Percentiles rank a stretch among this genome's conserved stretches.
These are phyloP conservation scores for Phycomyces nitens DNA, from an alignment of 192 early-diverging fungal species.

Conservation along the genomic window DNA sequence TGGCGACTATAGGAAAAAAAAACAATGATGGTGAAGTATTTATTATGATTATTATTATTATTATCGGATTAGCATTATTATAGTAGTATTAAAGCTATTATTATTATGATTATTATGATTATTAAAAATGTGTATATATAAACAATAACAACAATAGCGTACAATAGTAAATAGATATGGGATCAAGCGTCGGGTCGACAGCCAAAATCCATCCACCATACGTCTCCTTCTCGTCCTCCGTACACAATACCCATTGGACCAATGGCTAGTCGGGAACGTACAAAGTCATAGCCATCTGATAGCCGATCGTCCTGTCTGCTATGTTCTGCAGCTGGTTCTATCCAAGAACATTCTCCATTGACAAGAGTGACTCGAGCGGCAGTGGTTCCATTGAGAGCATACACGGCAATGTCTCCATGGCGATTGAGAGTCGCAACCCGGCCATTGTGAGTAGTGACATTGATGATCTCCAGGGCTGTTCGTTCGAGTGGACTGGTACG, in stretches of 20 bases:
- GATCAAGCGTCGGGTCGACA: not conserved
- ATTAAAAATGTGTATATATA: no score
- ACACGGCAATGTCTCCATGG: slow-evolving; percentile 30
- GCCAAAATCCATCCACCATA: slow-evolving; percentile 34
- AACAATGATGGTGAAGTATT: no score
- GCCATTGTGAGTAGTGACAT: slow-evolving; percentile 12
- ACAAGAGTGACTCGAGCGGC: slow-evolving; percentile 3
- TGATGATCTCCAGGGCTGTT: slow-evolving; percentile 16
- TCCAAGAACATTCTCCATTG: slow-evolving; percentile 9
- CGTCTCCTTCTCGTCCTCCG: slow-evolving; percentile 21
- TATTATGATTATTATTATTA: no score
- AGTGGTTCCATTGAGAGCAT: slow-evolving; percentile 19
- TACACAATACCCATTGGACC: slow-evolving; percentile 27
- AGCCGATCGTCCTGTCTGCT: slow-evolving; percentile 24
- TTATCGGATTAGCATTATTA: no score
- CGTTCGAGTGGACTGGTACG: slow-evolving; percentile 10
- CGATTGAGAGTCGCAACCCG: slow-evolving; percentile 28
- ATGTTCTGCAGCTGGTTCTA: slow-evolving; percentile 6
- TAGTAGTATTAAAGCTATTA: no score
- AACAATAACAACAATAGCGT: no score
- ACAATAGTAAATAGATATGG: no score
- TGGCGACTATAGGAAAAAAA: no score
- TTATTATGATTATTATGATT: no score
- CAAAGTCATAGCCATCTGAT: slow-evolving; percentile 34
- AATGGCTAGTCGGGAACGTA: slow-evolving; percentile 19